Conservation (phyloP, 1,139 yeast species). For the Saccharomyces hybrid region DNA sequence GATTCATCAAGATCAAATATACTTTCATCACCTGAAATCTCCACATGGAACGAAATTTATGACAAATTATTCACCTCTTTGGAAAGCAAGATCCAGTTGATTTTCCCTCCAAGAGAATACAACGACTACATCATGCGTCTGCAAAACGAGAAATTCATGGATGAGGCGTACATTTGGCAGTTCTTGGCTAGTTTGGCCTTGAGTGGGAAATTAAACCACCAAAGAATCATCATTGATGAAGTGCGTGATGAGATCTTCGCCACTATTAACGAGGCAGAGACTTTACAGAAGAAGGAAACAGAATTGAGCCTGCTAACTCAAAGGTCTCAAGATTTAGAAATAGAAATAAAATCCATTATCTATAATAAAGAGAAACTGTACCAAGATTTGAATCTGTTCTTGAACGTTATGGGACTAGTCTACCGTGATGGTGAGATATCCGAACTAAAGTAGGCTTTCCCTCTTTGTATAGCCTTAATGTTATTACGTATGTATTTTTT, state of each 20-base stretch:
- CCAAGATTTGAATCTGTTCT: constrained; percentile 79
- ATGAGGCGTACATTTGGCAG: constrained; percentile 92
- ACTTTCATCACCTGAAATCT: constrained; percentile 38
- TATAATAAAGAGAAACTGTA: constrained; percentile 57
- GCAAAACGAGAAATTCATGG: constrained; percentile 35
- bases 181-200: constrained; percentile 89
- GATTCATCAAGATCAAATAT: constrained; percentile 54
- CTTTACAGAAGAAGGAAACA: constrained; percentile 35
- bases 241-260: constrained; percentile 91
- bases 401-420: constrained; percentile 93
- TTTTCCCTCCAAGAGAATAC: constrained; percentile 66
- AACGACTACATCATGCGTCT: constrained; percentile 17
- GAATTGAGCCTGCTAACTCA: constrained; percentile 18
- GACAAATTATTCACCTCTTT: constrained; percentile 72
- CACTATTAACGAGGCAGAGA: constrained; percentile 75
- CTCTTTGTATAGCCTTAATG: background rate
- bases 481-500: background rate
- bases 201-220: constrained; percentile 89
- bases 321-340: background rate
- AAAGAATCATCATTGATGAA: constrained; percentile 89
- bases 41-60: constrained; percentile 75
- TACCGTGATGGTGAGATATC: constrained; percentile 55
- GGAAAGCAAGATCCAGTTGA: constrained; percentile 67
- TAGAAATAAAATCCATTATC: constrained; percentile 40
- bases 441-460: constrained; percentile 32